Evolutionary conservation across 2,329 filamentous ascomycete species (phyloP).

Genomic region (Diaporthe destruens): DNA sequence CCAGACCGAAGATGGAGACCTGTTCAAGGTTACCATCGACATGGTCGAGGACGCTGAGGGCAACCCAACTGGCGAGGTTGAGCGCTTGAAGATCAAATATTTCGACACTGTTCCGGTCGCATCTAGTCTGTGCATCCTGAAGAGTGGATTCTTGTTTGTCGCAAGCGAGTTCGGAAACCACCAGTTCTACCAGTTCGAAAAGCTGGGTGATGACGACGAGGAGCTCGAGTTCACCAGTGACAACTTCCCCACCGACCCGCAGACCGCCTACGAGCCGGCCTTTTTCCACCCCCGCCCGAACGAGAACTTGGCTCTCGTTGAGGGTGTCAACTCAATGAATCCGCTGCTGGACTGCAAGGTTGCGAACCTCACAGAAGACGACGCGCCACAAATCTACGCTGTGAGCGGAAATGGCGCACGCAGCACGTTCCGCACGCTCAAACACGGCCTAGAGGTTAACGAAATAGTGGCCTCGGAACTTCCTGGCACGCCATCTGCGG

Average conservation of each 20-base stretch:
- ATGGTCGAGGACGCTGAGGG: slow-evolving; percentile 86
- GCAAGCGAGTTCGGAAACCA: slow-evolving; percentile 94
- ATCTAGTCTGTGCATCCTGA: slow-evolving; percentile 89
- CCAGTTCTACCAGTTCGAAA: slow-evolving; percentile 96
- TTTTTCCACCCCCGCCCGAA: slow-evolving; percentile 86
- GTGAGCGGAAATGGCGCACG: slow-evolving; percentile 89
- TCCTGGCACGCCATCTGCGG: slow-evolving; percentile 87
- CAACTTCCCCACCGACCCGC: slow-evolving; percentile 81
- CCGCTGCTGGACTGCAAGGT: slow-evolving; percentile 93
- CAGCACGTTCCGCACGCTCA: slow-evolving; percentile 90
- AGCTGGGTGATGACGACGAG: slow-evolving; percentile 94
- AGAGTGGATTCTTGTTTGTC: slow-evolving; percentile 94
- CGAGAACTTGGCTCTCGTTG: slow-evolving; percentile 86
- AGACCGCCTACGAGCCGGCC: slow-evolving; percentile 78
- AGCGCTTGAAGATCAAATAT: slow-evolving; percentile 91
- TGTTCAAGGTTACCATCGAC: slow-evolving; percentile 96
- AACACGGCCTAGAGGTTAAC: slow-evolving; percentile 92
- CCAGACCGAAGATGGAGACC: slow-evolving; percentile 96
- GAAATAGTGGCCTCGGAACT: slow-evolving; percentile 96
- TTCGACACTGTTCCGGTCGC: slow-evolving; percentile 96
- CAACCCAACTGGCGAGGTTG: slow-evolving; percentile 83
- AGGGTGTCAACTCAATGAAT: slow-evolving; percentile 89
- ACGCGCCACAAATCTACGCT: slow-evolving; percentile 96
- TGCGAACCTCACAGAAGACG: slow-evolving; percentile 89
- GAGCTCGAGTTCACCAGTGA: slow-evolving; percentile 89